Percentiles rank a stretch among this genome's conserved stretches.
These are phyloP conservation scores for Dictyostelium discoideum DNA, from an alignment of 78 protist species.

Conservation along the genomic window DNA sequence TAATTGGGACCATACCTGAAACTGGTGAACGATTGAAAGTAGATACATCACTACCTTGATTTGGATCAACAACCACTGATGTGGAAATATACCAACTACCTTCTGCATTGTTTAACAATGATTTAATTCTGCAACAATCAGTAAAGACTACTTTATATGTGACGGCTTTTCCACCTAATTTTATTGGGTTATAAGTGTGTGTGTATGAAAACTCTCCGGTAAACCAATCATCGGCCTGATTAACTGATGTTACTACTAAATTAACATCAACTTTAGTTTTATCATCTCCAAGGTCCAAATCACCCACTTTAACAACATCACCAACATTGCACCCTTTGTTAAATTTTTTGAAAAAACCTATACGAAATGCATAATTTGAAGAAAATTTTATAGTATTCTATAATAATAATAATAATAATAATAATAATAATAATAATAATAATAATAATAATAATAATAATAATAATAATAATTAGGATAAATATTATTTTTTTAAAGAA, in stretches of 20 bases:
- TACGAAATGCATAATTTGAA: slow-evolving; percentile 5
- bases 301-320: background rate
- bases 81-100: background rate
- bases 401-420: background rate
- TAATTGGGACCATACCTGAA: slow-evolving; percentile 64
- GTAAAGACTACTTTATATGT: slow-evolving; percentile 15
- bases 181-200: background rate
- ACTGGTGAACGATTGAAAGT: slow-evolving; percentile 38
- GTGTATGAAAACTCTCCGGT: background rate
- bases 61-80: background rate
- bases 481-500: too few relatives aligned
- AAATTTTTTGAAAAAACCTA: background rate
- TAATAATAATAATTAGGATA: too few relatives aligned
- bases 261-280: background rate
- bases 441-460: background rate
- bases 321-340: background rate
- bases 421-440: background rate
- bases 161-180: background rate
- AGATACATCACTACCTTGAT: background rate
- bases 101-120: slow-evolving; percentile 8
- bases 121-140: slow-evolving; percentile 33
- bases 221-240: slow-evolving; percentile 7
- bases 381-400: background rate
- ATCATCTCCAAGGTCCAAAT: background rate
- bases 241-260: background rate